phyloP scores from a whole-genome alignment of 192 early-diverging fungal species.

The Paraglomus occultum region DNA sequence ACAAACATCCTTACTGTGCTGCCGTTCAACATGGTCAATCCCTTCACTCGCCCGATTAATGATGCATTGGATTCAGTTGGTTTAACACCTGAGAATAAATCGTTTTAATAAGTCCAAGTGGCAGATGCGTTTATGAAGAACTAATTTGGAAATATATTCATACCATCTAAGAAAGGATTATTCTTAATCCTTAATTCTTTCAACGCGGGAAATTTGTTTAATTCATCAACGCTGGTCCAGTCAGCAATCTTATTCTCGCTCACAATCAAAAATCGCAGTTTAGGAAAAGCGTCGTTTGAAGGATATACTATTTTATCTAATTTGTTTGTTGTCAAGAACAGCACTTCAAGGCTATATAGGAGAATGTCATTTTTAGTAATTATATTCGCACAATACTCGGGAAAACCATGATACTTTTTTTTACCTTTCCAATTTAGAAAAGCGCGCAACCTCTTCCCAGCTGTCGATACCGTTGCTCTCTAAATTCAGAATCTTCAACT shows the following conservation, averaged over 20 bases:
- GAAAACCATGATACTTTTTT: not conserved
- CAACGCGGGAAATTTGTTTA: conserved; percentile 41
- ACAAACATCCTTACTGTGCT: conserved; percentile 47
- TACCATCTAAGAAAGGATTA: conserved; percentile 44
- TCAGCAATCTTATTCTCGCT: conserved; percentile 45
- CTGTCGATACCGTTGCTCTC: conserved; percentile 46
- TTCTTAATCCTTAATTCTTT: conserved; percentile 41
- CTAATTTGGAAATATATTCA: conserved; percentile 1
- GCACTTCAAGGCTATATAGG: conserved; percentile 36
- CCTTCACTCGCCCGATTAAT: conserved; percentile 45
- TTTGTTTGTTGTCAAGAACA: conserved; percentile 37
- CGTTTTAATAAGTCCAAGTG: not conserved
- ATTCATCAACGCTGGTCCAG: conserved; percentile 45
- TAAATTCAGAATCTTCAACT: conserved; percentile 49
- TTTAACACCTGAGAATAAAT: conserved; percentile 30
- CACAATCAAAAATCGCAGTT: conserved; percentile 43
- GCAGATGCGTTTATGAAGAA: too few species aligned
- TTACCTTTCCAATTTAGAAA: conserved; percentile 46
- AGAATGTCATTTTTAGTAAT: not conserved
- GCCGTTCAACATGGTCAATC: conserved; percentile 45
- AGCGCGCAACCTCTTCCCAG: conserved; percentile 44
- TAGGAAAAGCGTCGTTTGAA: conserved; percentile 14
- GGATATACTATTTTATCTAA: conserved; percentile 26
- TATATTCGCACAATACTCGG: not conserved
- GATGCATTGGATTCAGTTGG: conserved; percentile 26